These are phyloP conservation scores for Lojkania enalia DNA, from an alignment of 2,329 filamentous ascomycete genomes.

Conservation along the genomic window DNA sequence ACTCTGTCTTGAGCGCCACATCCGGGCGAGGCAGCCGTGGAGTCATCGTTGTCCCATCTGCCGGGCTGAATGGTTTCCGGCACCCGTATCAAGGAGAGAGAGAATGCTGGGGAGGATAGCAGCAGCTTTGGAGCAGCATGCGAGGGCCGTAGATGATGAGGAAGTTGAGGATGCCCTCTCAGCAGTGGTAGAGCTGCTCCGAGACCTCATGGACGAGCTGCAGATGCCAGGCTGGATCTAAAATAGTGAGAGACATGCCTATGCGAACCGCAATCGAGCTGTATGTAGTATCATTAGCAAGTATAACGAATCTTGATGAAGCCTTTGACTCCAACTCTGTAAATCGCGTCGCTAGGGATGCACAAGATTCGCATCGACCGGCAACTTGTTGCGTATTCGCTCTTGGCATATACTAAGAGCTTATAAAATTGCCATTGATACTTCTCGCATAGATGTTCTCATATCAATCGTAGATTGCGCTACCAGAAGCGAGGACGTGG, in stretches of 20 bases:
- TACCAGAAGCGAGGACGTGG: too few relatives aligned
- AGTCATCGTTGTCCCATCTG: conserved; percentile 28
- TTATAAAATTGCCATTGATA: too few relatives aligned
- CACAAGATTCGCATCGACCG: too few relatives aligned
- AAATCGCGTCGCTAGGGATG: too few relatives aligned
- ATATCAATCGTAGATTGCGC: too few relatives aligned
- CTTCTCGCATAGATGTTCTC: too few relatives aligned
- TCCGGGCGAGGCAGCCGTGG: conserved; percentile 23
- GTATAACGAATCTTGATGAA: too few relatives aligned
- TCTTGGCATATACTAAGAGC: too few relatives aligned
- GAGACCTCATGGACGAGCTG: neutral
- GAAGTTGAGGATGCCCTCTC: neutral
- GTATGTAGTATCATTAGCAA: too few relatives aligned
- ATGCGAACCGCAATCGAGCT: too few relatives aligned
- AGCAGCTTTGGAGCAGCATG: neutral
- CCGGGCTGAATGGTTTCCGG: conserved; percentile 23
- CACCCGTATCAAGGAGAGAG: conserved; percentile 5
- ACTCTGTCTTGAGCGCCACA: conserved; percentile 23
- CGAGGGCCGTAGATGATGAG: neutral
- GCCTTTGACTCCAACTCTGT: too few relatives aligned
- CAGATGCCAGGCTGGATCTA: neutral
- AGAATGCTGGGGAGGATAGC: neutral
- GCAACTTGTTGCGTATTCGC: too few relatives aligned
- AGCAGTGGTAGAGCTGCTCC: neutral
- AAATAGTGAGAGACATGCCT: neutral